Evolutionary conservation across 139 green algal genomes (phyloP).

Genomic region (Gonium pectorale): DNA sequence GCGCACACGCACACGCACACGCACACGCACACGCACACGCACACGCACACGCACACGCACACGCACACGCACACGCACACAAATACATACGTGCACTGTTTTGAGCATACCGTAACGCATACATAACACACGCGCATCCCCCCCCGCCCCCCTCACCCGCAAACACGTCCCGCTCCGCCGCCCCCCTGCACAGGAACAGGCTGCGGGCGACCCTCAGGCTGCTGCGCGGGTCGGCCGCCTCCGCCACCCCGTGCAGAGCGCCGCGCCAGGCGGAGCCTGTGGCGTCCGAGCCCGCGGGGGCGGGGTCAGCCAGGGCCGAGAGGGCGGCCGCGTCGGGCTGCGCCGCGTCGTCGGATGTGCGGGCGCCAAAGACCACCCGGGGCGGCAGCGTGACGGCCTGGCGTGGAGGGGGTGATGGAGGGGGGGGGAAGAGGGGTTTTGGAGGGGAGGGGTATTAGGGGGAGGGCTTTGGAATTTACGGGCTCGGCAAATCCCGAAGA

Average conservation of each 20-base stretch:
- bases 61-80: too few relatives aligned
- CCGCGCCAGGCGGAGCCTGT: too few relatives aligned
- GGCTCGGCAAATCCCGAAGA: too few relatives aligned
- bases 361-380: conserved; percentile 42
- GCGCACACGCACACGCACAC: neutral
- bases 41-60: too few relatives aligned
- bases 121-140: too few relatives aligned
- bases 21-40: neutral
- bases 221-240: conserved; percentile 55
- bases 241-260: conserved; percentile 48
- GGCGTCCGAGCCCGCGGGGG: neutral
- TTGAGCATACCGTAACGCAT: too few relatives aligned
- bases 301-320: neutral
- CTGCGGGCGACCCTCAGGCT: conserved; percentile 50
- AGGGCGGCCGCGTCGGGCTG: neutral
- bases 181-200: conserved; percentile 49
- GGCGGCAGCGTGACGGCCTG: conserved; percentile 56
- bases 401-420: neutral
- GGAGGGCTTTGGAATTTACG: too few relatives aligned
- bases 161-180: conserved; percentile 42
- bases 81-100: too few relatives aligned
- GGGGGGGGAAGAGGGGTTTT: neutral
- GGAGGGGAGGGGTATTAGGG: neutral
- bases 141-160: too few relatives aligned
- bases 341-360: conserved; percentile 49